Evolutionary conservation across 2,329 filamentous ascomycete genomes (phyloP).

Genomic region (Sporothrix schenckii): DNA sequence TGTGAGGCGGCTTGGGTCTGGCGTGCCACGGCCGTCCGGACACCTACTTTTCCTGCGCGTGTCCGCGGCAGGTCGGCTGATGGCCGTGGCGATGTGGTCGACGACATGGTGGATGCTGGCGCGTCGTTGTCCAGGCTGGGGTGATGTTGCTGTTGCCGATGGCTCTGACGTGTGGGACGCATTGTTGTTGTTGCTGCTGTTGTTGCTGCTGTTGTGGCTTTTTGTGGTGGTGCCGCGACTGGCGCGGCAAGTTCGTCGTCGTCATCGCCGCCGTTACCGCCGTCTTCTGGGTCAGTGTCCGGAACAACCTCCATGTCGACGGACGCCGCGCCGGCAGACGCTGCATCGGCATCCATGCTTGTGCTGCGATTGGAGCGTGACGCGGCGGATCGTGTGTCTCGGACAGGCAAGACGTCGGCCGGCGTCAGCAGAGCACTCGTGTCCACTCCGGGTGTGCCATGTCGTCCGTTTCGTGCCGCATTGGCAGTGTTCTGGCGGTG

Average conservation of each 20-base stretch:
- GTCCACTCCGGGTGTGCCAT: not conserved
- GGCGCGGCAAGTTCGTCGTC: constrained; percentile 25
- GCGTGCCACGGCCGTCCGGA: constrained; percentile 39
- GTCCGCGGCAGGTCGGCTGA: constrained; percentile 40
- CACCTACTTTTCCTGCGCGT: constrained; percentile 43
- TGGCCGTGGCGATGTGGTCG: constrained; percentile 32
- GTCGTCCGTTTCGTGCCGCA: not conserved
- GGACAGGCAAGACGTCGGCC: not conserved
- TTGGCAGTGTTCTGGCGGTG: not conserved
- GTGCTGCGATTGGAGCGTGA: not conserved
- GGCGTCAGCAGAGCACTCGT: not conserved
- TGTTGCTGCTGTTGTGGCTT: not conserved
- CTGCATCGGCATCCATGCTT: not conserved
- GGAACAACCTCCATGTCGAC: constrained; percentile 26
- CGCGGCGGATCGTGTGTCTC: not conserved
- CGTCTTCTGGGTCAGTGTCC: constrained; percentile 38
- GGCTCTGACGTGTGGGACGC: constrained; percentile 27
- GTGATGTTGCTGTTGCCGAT: constrained; percentile 32
- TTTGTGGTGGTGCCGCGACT: not conserved
- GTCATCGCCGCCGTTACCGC: constrained; percentile 29
- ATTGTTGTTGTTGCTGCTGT: not conserved
- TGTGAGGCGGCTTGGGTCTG: constrained; percentile 34
- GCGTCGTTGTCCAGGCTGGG: not conserved
- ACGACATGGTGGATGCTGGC: not conserved
- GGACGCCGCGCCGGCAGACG: not conserved